A percentile compares a stretch with the other conserved stretches of the same genome.
These are phyloP conservation scores for Microsporum canis DNA, from an alignment of 2,329 filamentous ascomycete genomes.

Conservation along the genomic window DNA sequence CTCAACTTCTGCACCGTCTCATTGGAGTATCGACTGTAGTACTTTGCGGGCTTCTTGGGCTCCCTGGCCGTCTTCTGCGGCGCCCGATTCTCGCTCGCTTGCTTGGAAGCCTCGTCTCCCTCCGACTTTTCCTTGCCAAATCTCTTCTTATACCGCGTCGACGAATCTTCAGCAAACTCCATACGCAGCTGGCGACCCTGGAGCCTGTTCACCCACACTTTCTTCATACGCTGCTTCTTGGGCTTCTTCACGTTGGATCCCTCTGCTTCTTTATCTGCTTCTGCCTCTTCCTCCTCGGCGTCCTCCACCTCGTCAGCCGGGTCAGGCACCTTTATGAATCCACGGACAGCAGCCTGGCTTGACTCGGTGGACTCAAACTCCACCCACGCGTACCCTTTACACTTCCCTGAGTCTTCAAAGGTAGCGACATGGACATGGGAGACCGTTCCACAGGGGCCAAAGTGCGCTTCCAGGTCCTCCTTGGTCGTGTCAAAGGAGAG, in stretches of 20 bases:
- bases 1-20: conserved; percentile 54
- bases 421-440: conserved; percentile 79
- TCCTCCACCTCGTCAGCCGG: conserved; percentile 33
- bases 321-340: conserved; percentile 57
- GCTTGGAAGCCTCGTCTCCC: conserved; percentile 2
- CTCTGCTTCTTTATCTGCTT: conserved; percentile 45
- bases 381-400: conserved; percentile 95
- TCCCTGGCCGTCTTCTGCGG: conserved; percentile 19
- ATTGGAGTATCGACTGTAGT: conserved; percentile 33
- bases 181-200: conserved; percentile 70
- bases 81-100: conserved; percentile 14
- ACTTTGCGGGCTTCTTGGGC: conserved; percentile 35
- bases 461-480: conserved; percentile 69
- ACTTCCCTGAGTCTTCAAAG: conserved; percentile 94
- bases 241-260: conserved; percentile 42
- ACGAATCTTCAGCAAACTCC: conserved; percentile 87
- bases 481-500: conserved; percentile 71
- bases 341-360: conserved; percentile 65
- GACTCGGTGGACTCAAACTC: conserved; percentile 71
- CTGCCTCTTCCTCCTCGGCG: conserved; percentile 46
- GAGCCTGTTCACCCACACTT: conserved; percentile 77
- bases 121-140: conserved; percentile 57
- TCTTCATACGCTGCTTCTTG: conserved; percentile 46
- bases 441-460: conserved; percentile 72
- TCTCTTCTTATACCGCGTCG: conserved; percentile 83